Percentiles rank a stretch among this genome's conserved stretches.
Conservation (phyloP, 352 stramenopile species). For the Stramenopiles sp. region DNA sequence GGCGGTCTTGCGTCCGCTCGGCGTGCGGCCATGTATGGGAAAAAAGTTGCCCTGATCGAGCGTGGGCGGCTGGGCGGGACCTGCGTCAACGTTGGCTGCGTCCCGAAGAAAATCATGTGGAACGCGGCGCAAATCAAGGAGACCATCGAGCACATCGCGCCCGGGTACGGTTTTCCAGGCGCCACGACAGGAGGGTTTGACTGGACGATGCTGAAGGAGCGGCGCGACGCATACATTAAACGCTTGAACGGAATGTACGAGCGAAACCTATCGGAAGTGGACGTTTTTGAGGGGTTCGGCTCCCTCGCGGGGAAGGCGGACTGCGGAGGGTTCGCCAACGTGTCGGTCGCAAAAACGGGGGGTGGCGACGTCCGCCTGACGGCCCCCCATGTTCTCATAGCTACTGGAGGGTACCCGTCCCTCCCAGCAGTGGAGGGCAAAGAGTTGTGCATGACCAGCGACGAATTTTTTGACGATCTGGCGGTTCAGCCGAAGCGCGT, state of each 20-base stretch:
- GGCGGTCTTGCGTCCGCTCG: slow-evolving; percentile 78
- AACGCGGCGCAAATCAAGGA: slow-evolving; percentile 74
- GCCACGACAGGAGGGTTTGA: too few relatives aligned
- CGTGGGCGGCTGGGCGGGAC: slow-evolving; percentile 79
- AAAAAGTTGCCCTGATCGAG: slow-evolving; percentile 69
- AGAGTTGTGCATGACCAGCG: slow-evolving; percentile 25
- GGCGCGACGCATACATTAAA: slow-evolving; percentile 49
- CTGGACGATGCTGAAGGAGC: slow-evolving; percentile 20
- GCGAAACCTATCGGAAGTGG: slow-evolving; percentile 91
- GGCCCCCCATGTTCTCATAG: slow-evolving; percentile 17
- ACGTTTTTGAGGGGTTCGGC: too few relatives aligned
- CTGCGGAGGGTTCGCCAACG: too few relatives aligned
- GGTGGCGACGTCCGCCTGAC: too few relatives aligned
- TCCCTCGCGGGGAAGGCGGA: too few relatives aligned
- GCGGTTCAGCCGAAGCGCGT: slow-evolving; percentile 66
- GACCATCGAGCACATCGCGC: slow-evolving; percentile 49
- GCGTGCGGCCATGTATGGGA: slow-evolving; percentile 66
- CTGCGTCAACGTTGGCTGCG: slow-evolving; percentile 97
- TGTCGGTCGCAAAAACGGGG: too few relatives aligned
- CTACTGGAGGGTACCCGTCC: slow-evolving; percentile 20
- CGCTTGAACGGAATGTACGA: slow-evolving; percentile 72
- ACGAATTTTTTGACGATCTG: slow-evolving; percentile 59
- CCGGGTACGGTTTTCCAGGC: slow-evolving; percentile 64
- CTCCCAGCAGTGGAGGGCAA: slow-evolving; percentile 16
- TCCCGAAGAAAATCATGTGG: slow-evolving; percentile 98